Conservation (phyloP, 768 basidiomycete species). For the Naganishia vishniacii region DNA sequence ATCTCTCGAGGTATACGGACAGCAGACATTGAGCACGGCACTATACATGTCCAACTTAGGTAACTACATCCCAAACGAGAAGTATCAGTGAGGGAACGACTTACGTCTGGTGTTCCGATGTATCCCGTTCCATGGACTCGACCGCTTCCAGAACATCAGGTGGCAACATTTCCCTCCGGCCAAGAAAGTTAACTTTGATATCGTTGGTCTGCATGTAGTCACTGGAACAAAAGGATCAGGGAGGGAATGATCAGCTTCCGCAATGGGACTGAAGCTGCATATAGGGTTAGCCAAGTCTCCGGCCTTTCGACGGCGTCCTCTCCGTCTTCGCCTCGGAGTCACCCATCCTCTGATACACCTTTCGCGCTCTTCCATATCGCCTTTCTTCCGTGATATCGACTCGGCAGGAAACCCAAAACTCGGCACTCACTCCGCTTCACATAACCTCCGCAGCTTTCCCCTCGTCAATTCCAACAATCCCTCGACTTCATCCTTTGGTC, state of each 20-base stretch:
- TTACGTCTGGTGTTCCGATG: constrained; percentile 59
- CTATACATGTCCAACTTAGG: constrained; percentile 52
- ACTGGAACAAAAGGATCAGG: constrained; percentile 50
- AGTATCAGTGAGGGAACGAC: no score
- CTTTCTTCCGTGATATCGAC: no score
- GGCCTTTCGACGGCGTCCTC: no score
- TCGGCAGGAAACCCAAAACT: neutral
- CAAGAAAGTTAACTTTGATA: constrained; percentile 77
- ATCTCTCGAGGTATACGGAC: constrained; percentile 85
- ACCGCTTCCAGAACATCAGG: constrained; percentile 65
- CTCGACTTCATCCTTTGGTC: constrained; percentile 76
- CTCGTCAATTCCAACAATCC: constrained; percentile 81
- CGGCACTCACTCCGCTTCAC: constrained; percentile 66
- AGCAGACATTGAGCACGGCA: constrained; percentile 82
- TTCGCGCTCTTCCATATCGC: no score
- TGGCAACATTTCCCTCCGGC: constrained; percentile 69
- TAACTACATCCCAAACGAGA: no score
- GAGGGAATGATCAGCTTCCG: neutral
- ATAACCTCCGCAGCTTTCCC: constrained; percentile 69
- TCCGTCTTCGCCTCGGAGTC: no score
- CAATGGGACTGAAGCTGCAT: no score
- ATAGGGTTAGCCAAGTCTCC: no score
- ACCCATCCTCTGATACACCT: no score
- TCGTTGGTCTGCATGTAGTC: constrained; percentile 74
- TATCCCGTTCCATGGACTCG: constrained; percentile 67